phyloP scores from a whole-genome alignment of 805 yeast species.

The Pichia cabralensis region DNA sequence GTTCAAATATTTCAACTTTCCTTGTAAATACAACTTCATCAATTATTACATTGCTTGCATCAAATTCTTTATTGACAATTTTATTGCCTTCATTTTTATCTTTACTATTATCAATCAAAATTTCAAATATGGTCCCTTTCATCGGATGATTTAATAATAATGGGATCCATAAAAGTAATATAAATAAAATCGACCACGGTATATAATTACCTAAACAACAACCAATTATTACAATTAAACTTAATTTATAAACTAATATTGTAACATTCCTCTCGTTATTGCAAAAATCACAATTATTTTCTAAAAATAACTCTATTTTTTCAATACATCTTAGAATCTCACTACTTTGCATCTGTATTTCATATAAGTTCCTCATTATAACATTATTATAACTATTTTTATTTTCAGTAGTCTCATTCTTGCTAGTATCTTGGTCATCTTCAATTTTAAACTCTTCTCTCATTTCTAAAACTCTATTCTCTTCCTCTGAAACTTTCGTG shows the following conservation, averaged over 20 bases:
- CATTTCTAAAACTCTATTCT: slow-evolving; percentile 3
- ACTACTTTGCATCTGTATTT: slow-evolving; percentile 57
- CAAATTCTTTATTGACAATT: neutral
- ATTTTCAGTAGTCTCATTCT: too few species aligned
- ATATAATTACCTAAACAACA: slow-evolving; percentile 39
- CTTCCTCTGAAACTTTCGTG: too few species aligned
- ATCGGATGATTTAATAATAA: slow-evolving; percentile 54
- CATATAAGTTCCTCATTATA: slow-evolving; percentile 54
- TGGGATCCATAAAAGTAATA: slow-evolving; percentile 46
- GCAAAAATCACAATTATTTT: slow-evolving; percentile 50
- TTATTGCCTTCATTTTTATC: neutral
- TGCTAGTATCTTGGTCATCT: too few species aligned
- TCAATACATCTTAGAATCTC: slow-evolving; percentile 42
- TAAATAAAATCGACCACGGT: slow-evolving; percentile 56
- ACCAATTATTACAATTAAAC: slow-evolving; percentile 30
- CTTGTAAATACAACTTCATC: slow-evolving; percentile 57
- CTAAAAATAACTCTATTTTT: slow-evolving; percentile 48
- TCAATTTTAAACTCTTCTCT: slow-evolving; percentile 8
- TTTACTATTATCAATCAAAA: neutral
- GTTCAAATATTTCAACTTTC: slow-evolving; percentile 68
- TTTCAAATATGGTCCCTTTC: slow-evolving; percentile 8
- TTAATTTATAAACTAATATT: slow-evolving; percentile 38
- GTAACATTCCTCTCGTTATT: slow-evolving; percentile 61
- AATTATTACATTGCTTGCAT: slow-evolving; percentile 30
- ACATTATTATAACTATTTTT: slow-evolving; percentile 9